Evolutionary conservation across 2,329 filamentous ascomycete genomes (phyloP).

Genomic region (Coniosporium uncinatum): DNA sequence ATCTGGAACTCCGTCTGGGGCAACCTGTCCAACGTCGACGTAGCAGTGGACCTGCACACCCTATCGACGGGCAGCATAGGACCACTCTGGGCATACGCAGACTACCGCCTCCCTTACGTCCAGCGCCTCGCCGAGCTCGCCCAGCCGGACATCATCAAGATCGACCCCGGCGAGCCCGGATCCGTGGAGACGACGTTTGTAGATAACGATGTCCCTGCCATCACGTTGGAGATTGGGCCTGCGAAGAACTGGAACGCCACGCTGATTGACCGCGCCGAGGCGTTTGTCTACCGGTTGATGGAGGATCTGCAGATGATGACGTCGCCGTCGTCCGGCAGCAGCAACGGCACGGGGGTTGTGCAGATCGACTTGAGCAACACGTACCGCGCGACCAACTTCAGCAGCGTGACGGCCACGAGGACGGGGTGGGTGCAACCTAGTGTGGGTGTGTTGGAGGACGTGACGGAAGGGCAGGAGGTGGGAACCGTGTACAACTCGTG

Average conservation of each 20-base stretch:
- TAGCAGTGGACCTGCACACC: constrained; percentile 30
- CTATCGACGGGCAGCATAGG: constrained; percentile 26
- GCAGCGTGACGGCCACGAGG: constrained; percentile 18
- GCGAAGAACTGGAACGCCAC: constrained; percentile 28
- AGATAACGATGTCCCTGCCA: constrained; percentile 22
- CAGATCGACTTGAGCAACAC: constrained; percentile 21
- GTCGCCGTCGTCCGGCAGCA: too few relatives aligned
- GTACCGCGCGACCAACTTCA: constrained; percentile 21
- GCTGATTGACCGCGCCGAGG: constrained; percentile 25
- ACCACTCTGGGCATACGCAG: constrained; percentile 31
- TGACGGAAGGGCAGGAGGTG: too few relatives aligned
- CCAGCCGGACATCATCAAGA: constrained; percentile 30
- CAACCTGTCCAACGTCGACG: constrained; percentile 28
- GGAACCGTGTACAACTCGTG: too few relatives aligned
- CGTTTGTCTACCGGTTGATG: constrained; percentile 19
- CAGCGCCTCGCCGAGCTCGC: constrained; percentile 29
- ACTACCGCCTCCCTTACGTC: constrained; percentile 26
- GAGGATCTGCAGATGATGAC: constrained; percentile 18
- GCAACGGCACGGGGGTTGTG: constrained; percentile 17
- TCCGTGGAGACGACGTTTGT: constrained; percentile 31
- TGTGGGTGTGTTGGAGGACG: too few relatives aligned
- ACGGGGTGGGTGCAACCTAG: too few relatives aligned
- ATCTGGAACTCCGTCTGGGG: constrained; percentile 31
- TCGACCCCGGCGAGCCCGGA: constrained; percentile 29
- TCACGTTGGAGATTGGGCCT: constrained; percentile 30